Base-by-base conservation (phyloP, 495 filamentous ascomycete genomes). In the Oidiodendron maius region DNA sequence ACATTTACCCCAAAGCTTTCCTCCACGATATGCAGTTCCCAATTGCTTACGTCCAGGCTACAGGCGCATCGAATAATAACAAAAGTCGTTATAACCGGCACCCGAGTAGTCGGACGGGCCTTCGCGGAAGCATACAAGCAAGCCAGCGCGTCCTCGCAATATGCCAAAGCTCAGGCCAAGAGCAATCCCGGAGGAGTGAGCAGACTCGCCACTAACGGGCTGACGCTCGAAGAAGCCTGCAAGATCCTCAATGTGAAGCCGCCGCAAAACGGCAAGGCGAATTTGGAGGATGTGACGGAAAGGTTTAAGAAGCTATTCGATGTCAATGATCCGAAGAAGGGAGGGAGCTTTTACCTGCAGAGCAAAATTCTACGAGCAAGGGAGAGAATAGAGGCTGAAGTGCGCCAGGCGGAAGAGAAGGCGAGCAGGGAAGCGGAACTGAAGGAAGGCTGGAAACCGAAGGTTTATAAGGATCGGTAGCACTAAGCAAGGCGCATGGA, bases 211-310 rank as follows among this genome's bases (percentile, higher is more conserved):
- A 77, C 82, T 28, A 72, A 78, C 32, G 86, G 87, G 53, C 80
- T 96, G 58, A 94, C 89, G 6, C 79, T 98, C 44, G 91, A 95
- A 54, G 93, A 98, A 69, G 94, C 93, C 9, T 96, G 90, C 79
- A 90, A 89, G 68, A 97, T 98, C 64, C 80, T 98, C 46, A 95
- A 97, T 65, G 89, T 97, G 54, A 88, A 90, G 68, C 88, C 90
- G 38, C 87, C 91, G 2, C 78, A 85, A 58, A 79, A 73, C 46
- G 88, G 83, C n/a, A 73, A 87, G 58, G 71, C 83, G 16, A 79
- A 88, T 62, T 70, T 87, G 65, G 88, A 94, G 52, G 66, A 78
- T 28, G 77, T 94, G 41, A 84, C 83, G 72, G 81, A 85, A 48
- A 78, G 89, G 36, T 98, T 96, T 76, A 97, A 97, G 79, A 83